Base-by-base conservation (phyloP, 2,329 filamentous ascomycete genomes). In the Cladosporium oxysporum region DNA sequence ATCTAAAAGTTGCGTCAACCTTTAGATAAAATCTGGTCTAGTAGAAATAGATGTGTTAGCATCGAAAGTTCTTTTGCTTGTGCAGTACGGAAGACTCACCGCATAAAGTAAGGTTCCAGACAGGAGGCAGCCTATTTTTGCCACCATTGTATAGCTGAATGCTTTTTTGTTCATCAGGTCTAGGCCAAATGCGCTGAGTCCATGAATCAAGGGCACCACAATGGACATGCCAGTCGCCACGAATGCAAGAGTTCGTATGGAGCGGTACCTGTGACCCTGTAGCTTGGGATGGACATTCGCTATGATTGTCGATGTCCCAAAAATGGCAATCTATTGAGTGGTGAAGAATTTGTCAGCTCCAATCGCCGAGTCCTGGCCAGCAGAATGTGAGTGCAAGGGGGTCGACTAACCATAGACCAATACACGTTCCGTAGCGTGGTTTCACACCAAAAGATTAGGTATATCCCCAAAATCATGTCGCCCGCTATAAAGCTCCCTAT, bases 161-260 rank as follows among this genome's bases (percentile, higher is more conserved):
- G 33, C 57, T 44, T 58, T 41, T 58, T 58, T 41, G 18, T 41
- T 73, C 71, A 75, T 75, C 65, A 72, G 70, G 29, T 65, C 65
- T 26, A 73, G 65, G 37, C 73, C 73, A 66, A 74, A 76, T 37
- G 74, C 57, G 28, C 57, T 69, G 58, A 74, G 64, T 62, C 72
- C 73, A 68, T 76, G 73, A 35, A 71, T 67, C 21, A 75, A 65
- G 11, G 73, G 73, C 21, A n/a, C 33, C 21, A 41, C 29, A 44
- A 23, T 26, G 31, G 29, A 55, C 61, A 44, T 26, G 61, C 61
- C 61, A 41, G 49, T 63, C 31, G 61, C 61, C 28, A 55, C 66
- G 60, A 74, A 73, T 44, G 69, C 64, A 4, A 69, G 60, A 5
- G 70, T 67, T 18, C 74, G 74, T 21, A 75, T 64, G 1, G 71